Percentiles rank a stretch among this genome's conserved stretches.
phyloP scores from a whole-genome alignment of 805 yeast species.

The Lipomyces starkeyi region DNA sequence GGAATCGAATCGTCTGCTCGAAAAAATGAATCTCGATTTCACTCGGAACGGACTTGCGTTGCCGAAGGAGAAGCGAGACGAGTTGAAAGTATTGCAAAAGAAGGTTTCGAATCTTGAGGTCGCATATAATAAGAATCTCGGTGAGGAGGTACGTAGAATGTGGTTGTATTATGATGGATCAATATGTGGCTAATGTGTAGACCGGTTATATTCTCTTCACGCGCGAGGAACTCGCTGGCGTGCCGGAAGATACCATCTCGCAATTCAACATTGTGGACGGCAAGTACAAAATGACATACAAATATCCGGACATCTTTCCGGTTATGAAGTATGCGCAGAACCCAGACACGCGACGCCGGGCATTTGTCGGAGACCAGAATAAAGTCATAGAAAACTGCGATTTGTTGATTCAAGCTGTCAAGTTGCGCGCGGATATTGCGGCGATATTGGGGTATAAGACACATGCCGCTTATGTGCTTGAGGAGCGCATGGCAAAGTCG shows the following conservation, averaged over 20 bases:
- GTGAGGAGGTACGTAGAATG: constrained; percentile 24
- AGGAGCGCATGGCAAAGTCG: constrained; percentile 80
- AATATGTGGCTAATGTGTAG: neutral
- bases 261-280: constrained; percentile 61
- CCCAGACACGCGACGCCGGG: constrained; percentile 68
- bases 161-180: neutral
- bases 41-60: constrained; percentile 73
- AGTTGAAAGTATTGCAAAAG: constrained; percentile 64
- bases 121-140: constrained; percentile 63
- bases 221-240: constrained; percentile 70
- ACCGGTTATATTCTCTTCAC: constrained; percentile 66
- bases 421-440: constrained; percentile 67
- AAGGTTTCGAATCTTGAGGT: constrained; percentile 63
- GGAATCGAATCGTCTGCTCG: constrained; percentile 63
- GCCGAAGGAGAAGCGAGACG: constrained; percentile 58
- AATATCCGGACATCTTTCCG: constrained; percentile 80
- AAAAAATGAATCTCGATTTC: constrained; percentile 61
- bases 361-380: constrained; percentile 70
- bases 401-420: constrained; percentile 63
- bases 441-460: constrained; percentile 66
- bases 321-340: constrained; percentile 73
- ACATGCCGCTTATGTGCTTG: constrained; percentile 73
- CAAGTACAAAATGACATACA: constrained; percentile 70
- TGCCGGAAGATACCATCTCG: constrained; percentile 66
- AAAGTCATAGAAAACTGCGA: constrained; percentile 69